Evolutionary conservation across 2,329 filamentous ascomycete genomes (phyloP).

Genomic region (Epichloe sylvatica): DNA sequence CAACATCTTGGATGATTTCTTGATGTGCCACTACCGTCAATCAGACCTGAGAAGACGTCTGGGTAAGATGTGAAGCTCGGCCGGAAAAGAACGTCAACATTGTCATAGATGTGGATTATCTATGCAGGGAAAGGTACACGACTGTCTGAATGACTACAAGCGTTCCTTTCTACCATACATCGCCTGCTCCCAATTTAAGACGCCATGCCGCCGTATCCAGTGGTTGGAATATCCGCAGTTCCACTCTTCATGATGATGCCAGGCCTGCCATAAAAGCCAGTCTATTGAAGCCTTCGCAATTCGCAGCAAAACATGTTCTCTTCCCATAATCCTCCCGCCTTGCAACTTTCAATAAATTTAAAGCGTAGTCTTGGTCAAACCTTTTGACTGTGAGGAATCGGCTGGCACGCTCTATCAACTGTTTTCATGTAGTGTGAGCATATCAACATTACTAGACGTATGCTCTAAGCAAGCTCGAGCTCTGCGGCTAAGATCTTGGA

Average conservation of each 20-base stretch:
- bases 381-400: not conserved
- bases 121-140: too few species aligned
- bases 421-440: not conserved
- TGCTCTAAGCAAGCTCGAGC: constrained; percentile 35
- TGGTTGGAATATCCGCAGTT: not conserved
- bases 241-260: not conserved
- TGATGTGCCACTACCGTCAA: too few species aligned
- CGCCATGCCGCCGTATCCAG: not conserved
- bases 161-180: not conserved
- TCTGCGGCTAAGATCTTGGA: constrained; percentile 55
- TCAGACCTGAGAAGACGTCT: too few species aligned
- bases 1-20: too few species aligned
- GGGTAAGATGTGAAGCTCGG: too few species aligned
- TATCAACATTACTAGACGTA: not conserved
- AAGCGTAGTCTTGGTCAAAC: not conserved
- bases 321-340: not conserved
- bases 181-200: not conserved
- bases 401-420: not conserved
- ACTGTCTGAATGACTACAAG: not conserved
- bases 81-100: too few species aligned
- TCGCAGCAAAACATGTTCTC: not conserved
- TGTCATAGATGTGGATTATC: too few species aligned
- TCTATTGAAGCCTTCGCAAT: not conserved
- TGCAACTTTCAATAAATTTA: not conserved
- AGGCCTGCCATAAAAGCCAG: not conserved